Conservation (phyloP, 441 rosid species). For the Pelargonium myrrhifolium region DNA sequence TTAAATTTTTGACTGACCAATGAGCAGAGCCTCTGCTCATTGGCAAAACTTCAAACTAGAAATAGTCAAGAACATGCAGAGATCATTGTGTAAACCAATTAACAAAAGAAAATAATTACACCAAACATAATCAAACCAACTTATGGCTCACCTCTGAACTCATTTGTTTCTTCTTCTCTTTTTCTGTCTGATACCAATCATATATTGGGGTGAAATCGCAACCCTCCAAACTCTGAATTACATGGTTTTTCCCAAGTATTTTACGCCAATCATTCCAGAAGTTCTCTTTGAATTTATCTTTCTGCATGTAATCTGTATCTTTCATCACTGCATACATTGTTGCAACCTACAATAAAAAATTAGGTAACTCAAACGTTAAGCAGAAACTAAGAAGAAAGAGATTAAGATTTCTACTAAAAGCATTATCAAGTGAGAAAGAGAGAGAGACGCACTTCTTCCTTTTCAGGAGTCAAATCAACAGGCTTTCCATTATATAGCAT, state of each 20-base stretch:
- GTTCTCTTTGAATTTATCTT: conserved; percentile 69
- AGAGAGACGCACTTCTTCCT: conserved; percentile 63
- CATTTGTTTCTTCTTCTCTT: conserved; percentile 96
- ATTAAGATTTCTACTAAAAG: not conserved
- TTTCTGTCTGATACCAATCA: conserved; percentile 80
- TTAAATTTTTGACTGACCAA: not conserved
- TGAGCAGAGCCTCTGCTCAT: not conserved
- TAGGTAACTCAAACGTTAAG: not conserved
- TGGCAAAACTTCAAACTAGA: not conserved
- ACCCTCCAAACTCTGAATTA: conserved; percentile 56
- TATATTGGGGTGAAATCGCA: conserved; percentile 90
- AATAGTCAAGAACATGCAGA: not conserved
- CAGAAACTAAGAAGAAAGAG: not conserved
- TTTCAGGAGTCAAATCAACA: conserved; percentile 72
- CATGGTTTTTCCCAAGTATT: conserved; percentile 78
- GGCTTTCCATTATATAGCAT: conserved; percentile 70
- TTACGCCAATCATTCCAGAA: conserved; percentile 95
- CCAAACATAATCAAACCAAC: not conserved
- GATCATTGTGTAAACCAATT: not conserved
- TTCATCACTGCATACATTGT: conserved; percentile 98
- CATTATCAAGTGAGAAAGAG: conserved; percentile 14
- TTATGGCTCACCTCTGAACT: conserved; percentile 63
- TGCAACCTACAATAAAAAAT: conserved; percentile 69
- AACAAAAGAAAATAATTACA: not conserved
- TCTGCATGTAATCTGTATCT: conserved; percentile 87